Conservation (phyloP, 2,329 filamentous ascomycete species). For the Clonostachys chloroleuca region DNA sequence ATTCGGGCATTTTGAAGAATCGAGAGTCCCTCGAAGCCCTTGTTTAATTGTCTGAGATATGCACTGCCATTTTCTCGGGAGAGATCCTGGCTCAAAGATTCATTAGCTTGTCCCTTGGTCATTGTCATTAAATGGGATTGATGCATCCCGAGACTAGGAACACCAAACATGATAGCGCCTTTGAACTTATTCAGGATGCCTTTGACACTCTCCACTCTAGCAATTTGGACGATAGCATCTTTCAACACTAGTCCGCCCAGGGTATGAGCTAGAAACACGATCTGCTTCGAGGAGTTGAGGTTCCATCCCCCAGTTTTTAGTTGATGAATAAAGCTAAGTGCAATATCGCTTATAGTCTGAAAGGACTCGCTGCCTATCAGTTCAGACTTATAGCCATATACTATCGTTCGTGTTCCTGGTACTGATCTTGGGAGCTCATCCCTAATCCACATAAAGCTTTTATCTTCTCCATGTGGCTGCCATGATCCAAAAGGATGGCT, state of each 20-base stretch:
- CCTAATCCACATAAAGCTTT: background rate
- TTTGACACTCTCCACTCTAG: background rate
- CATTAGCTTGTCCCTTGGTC: background rate
- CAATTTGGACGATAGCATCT: background rate
- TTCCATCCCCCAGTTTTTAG: background rate
- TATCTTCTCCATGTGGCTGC: background rate
- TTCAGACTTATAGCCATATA: background rate
- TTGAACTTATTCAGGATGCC: background rate
- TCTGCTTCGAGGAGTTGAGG: background rate
- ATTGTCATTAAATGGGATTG: background rate
- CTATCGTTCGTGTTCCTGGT: background rate
- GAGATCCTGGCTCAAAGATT: background rate
- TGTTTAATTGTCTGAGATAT: too few species aligned
- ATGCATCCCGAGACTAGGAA: background rate
- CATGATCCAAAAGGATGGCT: slow-evolving; percentile 1
- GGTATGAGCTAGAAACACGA: background rate
- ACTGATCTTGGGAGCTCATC: background rate
- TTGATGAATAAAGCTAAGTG: background rate
- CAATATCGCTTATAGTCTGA: background rate
- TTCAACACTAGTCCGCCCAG: slow-evolving; percentile 1
- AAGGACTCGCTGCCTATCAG: background rate
- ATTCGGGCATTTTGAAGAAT: too few species aligned
- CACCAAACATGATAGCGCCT: background rate
- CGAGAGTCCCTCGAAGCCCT: too few species aligned
- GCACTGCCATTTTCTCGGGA: background rate